Evolutionary conservation across 2,329 filamentous ascomycete species (phyloP), one percentile per base, ranked within the genome.

Genomic region (Epichloe sibirici): DNA sequence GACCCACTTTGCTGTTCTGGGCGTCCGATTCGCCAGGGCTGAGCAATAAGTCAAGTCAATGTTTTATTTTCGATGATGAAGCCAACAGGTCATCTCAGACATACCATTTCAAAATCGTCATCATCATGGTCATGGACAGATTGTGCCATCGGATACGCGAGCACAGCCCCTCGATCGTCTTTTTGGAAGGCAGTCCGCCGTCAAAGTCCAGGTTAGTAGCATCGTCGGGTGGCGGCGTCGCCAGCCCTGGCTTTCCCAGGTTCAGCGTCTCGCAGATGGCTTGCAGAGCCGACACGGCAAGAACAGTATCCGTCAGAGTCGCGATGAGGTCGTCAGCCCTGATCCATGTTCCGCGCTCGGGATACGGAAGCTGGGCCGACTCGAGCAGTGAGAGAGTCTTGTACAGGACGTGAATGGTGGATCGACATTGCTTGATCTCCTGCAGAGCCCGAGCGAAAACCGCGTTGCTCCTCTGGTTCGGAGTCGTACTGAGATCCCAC

Each of bases 21-120:
- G 67, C 67, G 51, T 69, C 67, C 23, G 61, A 60, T 45, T 67
- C 63, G 52, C 65, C 65, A 4, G 65, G 66, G 53, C 67, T 69
- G 28, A 28, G 8, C 7, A 2, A 28, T 2, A 1, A 3, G 28
- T 28, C 28, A 28, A 23, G 23, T 23, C 23, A 23, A 23, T 23
- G 3, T 23, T 23, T 23, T 28, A 44, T 52, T 17, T 17, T 17
- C 17, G 17, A 17, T 17, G 17, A 17, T 17, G 17, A 17, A 17
- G 17, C 17, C 17, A 17, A 17, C 17, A 25, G 28, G 9, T 37
- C 15, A 31, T 11, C 31, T 34, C 17, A 35, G 34, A 57, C 63
- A 58, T 58, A 69, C 67, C 67, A 69, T 57, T 69, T 68, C 21
- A 69, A 57, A 43, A 69, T 66, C 4, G 66, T 69, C 61, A 66